Evolutionary conservation across 805 yeast species (phyloP), one percentile per base, ranked within the genome.

Genomic region (Monosporozyma yasuniensis): DNA sequence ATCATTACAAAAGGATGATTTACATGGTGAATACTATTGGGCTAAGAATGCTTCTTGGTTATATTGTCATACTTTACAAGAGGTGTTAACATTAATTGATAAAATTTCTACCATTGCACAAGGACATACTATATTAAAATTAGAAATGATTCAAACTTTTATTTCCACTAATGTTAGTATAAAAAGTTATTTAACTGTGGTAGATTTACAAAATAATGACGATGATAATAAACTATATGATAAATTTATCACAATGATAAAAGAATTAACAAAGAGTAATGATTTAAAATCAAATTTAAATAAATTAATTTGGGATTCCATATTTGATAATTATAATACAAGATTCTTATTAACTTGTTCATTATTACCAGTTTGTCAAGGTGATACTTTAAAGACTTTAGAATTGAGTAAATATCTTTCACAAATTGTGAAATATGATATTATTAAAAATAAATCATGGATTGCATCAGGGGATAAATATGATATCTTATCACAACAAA

Each of bases 281-380:
- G 22, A 28, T 14, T 22, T 18, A 1, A 34, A 34, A 16, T 25
- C 38, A 2, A 84, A 83, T 56, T 72, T 87, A 48, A 84, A 95
- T 0, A 71, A 90, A 52, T 81, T 87, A 10, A 66, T 87, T 35
- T 91, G 83, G 60, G 90, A 86, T 56, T 81, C 91, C 0, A 67
- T 87, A 19, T 93, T 93, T 6, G 95, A 95, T 1, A 85, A 87
- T 62, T 80, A 89, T 2, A 72, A 87, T 47, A 87, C 95, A 0
- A 77, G 84, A 3, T 69, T 87, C 46, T 79, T 87, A 19, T 75
- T 86, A 43, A 83, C 83, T 56, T 83, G 91, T 54, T 84, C 93
- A 0, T 84, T 88, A 0, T 72, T 84, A 0, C 61, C 70, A 2
- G 62, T 67, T 32, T 79, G 84, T 56, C 80, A 74, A 46, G 63